phyloP scores from a whole-genome alignment of 1,139 yeast species.

The Candida smagusa region DNA sequence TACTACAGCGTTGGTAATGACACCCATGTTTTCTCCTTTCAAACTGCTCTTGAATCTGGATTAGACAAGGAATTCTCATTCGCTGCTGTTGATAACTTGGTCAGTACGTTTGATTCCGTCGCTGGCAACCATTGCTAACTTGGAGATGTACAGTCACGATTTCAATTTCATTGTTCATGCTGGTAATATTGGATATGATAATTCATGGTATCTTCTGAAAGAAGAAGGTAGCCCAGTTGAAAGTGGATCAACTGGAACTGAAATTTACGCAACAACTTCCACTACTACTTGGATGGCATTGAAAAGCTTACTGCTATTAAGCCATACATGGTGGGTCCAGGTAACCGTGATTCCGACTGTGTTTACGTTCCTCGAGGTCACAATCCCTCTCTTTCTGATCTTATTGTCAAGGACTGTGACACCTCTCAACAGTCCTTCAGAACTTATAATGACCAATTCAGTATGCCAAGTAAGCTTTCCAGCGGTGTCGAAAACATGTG shows the following conservation, averaged over 20 bases:
- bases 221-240: slow-evolving; percentile 2
- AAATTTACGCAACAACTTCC: slow-evolving; percentile 4
- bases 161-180: slow-evolving; percentile 5
- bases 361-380: slow-evolving; percentile 2
- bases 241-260: slow-evolving; percentile 1
- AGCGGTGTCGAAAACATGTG: slow-evolving; percentile 5
- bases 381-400: background rate
- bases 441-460: slow-evolving; percentile 4
- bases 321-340: slow-evolving; percentile 6
- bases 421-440: slow-evolving; percentile 5
- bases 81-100: slow-evolving; percentile 6
- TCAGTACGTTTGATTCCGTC: no score
- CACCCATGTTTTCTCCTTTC: slow-evolving; percentile 1
- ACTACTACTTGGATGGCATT: slow-evolving; percentile 4
- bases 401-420: slow-evolving; percentile 4
- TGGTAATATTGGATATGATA: slow-evolving; percentile 6
- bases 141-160: slow-evolving; percentile 1
- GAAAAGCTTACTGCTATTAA: slow-evolving; percentile 3
- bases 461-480: slow-evolving; percentile 4
- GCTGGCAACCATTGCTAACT: slow-evolving; percentile 4
- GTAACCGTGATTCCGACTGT: slow-evolving; percentile 6
- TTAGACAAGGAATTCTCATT: slow-evolving; percentile 2
- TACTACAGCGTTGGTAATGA: slow-evolving; percentile 4
- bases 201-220: slow-evolving; percentile 6
- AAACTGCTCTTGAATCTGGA: slow-evolving; percentile 2